Evolutionary conservation across 192 early-diverging fungal species (phyloP), one percentile per base, ranked within the genome.

Genomic region (Entomortierella chlamydospora): DNA sequence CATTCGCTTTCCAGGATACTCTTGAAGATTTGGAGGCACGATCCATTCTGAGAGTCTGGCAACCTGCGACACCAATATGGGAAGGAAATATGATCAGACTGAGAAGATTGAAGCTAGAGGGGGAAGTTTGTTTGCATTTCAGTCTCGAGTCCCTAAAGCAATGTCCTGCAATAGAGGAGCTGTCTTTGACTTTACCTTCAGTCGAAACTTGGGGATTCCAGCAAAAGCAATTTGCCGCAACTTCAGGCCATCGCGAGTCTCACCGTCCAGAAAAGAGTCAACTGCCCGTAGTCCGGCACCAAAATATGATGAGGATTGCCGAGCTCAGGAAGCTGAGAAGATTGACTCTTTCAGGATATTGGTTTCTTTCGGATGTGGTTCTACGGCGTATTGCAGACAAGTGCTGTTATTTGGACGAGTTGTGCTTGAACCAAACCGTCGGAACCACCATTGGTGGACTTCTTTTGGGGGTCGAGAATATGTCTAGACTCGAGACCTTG

Each of bases 1-100:
- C 56, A 26, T 69, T 78, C 45, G 74, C 74, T 0, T 78, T 78
- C 30, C 74, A 78, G 61, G 61, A 69, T 28, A 78, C 74, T 11
- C 29, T 78, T 6, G 47, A 70, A 30, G 74, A 78, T 53, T 43
- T 78, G 18, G 66, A 69, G 43, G 67, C 61, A 2, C 23, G 56
- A 12, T 69, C 74, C 13, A 41, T 55, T 15, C 34, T 69, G 25
- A 23, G 61, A 9, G 49, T 78, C 3, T 78, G 74, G 74, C 74
- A 78, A 29, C 74, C 74, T 11, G 59, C 67, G 22, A 60, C 61
- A 15, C 42, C 64, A 34, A 56, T 59, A 1, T 70, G 67, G 54
- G 54, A 63, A 3, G 63, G 61, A 54, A 47, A 7, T 6, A 64
- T 78, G 60, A 18, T 26, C 0, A 28, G 41, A n/a, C 30, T 78